Conservation (phyloP, 495 filamentous ascomycete species). For the Tuber borchii region DNA sequence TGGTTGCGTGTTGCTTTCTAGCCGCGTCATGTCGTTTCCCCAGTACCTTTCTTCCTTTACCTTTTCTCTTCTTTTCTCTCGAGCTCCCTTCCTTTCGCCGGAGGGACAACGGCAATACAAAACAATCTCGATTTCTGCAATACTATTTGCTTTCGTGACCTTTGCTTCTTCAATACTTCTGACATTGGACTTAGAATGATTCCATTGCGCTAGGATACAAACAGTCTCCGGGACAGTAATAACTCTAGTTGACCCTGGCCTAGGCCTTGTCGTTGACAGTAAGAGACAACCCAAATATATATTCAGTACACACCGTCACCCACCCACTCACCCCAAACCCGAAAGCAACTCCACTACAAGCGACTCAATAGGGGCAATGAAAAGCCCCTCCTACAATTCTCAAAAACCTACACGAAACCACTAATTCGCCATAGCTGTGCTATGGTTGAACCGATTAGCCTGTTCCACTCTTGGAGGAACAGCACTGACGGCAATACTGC, state of each 20-base stretch:
- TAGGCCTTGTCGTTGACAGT: neutral
- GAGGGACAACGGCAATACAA: too few species aligned
- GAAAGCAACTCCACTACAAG: neutral
- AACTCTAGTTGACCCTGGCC: neutral
- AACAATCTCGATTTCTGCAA: too few species aligned
- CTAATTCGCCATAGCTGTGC: neutral
- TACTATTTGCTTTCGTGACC: too few species aligned
- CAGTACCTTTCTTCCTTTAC: too few species aligned
- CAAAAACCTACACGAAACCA: neutral
- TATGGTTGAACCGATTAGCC: neutral
- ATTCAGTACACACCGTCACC: neutral
- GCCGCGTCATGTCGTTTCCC: too few species aligned
- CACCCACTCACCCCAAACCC: neutral
- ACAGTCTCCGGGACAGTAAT: neutral
- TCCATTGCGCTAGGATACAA: neutral
- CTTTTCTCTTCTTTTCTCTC: too few species aligned
- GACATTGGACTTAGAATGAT: neutral
- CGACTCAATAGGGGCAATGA: neutral
- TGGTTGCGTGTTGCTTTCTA: too few species aligned
- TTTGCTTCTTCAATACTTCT: too few species aligned
- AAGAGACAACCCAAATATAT: neutral
- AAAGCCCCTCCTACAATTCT: neutral
- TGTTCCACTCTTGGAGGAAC: neutral
- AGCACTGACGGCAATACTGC: neutral
- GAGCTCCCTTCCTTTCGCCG: too few species aligned